Conservation (phyloP, 2,329 filamentous ascomycete genomes). For the Colletotrichum graminicola region DNA sequence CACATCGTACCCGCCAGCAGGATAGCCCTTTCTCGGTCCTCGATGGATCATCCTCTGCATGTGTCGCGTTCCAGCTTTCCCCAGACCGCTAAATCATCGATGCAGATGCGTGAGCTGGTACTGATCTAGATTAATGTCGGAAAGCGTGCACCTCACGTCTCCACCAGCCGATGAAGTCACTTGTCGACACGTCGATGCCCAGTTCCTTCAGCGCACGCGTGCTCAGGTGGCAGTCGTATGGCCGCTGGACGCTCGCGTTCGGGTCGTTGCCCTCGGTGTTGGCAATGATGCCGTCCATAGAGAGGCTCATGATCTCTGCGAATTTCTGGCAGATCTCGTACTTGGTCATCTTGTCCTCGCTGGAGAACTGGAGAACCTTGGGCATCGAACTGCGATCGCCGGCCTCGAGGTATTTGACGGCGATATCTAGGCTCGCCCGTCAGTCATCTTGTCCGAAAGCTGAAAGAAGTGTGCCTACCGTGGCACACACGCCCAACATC, state of each 20-base stretch:
- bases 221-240: constrained; percentile 90
- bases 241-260: constrained; percentile 78
- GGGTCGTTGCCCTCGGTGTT: constrained; percentile 80
- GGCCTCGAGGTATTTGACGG: constrained; percentile 73
- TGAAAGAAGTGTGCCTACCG: constrained; percentile 58
- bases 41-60: no score
- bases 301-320: constrained; percentile 82
- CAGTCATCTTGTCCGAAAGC: constrained; percentile 33
- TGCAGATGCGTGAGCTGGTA: neutral
- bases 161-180: constrained; percentile 88
- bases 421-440: constrained; percentile 67
- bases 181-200: constrained; percentile 79
- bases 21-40: neutral
- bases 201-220: constrained; percentile 79
- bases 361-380: constrained; percentile 83
- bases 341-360: constrained; percentile 89
- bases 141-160: constrained; percentile 71
- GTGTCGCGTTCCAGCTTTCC: neutral
- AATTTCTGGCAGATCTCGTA: constrained; percentile 87
- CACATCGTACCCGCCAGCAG: neutral
- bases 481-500: constrained; percentile 85
- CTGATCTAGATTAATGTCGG: constrained; percentile 57
- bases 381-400: constrained; percentile 69
- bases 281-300: constrained; percentile 75
- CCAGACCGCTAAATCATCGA: neutral